phyloP scores from a whole-genome alignment of 345 rosid species.

The Aurinia saxatilis region DNA sequence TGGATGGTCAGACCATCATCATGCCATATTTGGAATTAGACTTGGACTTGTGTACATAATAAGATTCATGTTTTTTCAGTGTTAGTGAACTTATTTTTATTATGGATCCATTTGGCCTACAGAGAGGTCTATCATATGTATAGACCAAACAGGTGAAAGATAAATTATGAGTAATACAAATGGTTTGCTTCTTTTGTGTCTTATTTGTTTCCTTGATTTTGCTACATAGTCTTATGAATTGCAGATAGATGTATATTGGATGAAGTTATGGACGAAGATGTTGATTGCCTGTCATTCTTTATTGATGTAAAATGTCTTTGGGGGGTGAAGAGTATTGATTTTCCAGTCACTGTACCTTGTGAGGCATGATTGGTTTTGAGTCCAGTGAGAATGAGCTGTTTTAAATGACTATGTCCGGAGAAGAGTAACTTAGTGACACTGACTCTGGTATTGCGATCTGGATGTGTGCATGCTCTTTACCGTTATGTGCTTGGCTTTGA shows the following conservation, averaged over 20 bases:
- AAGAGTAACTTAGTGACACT: conserved; percentile 2
- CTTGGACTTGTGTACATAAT: conserved; percentile 2
- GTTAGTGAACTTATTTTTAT: neutral
- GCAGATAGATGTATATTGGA: neutral
- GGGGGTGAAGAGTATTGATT: neutral
- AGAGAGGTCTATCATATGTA: conserved; percentile 6
- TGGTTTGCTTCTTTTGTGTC: neutral
- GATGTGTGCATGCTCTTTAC: conserved; percentile 4
- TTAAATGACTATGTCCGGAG: neutral
- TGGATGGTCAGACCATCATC: neutral
- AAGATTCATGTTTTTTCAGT: neutral
- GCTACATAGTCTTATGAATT: neutral
- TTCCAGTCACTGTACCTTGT: conserved; percentile 14
- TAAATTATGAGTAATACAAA: neutral
- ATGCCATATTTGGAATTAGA: conserved; percentile 5
- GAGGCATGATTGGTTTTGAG: neutral
- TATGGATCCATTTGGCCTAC: neutral
- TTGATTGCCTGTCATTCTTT: neutral
- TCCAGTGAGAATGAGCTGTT: conserved; percentile 15
- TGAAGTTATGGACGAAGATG: neutral
- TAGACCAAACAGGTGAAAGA: conserved; percentile 3
- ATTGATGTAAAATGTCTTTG: neutral
- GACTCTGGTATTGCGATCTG: neutral
- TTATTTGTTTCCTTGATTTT: neutral
- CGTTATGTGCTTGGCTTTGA: neutral